phyloP scores from a whole-genome alignment of 1,139 yeast species.

The Magnusiomyces ingens region DNA sequence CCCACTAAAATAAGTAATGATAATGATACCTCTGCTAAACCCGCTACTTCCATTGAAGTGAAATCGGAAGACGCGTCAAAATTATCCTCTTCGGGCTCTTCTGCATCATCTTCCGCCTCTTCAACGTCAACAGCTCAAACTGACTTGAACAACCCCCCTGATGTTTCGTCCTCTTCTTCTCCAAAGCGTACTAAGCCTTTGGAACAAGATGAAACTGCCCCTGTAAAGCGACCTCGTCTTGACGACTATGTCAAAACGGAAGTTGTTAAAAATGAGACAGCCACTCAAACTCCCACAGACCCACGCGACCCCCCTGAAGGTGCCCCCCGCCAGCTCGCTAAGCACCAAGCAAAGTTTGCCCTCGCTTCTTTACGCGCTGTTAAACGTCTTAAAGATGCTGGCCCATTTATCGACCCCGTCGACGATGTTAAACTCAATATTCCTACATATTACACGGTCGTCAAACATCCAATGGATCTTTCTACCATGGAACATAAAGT shows the following conservation, averaged over 20 bases:
- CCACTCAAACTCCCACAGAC: constrained; percentile 3
- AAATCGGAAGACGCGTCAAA: neutral
- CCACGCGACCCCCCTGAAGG: constrained; percentile 23
- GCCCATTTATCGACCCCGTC: constrained; percentile 84
- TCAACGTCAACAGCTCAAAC: neutral
- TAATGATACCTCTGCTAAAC: neutral
- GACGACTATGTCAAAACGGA: neutral
- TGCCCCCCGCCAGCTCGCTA: constrained; percentile 56
- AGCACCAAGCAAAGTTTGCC: constrained; percentile 69
- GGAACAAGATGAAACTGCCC: neutral
- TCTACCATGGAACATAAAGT: constrained; percentile 84
- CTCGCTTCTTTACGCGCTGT: constrained; percentile 50
- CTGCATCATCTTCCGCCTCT: neutral
- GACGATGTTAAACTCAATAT: constrained; percentile 82
- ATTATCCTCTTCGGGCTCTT: too few species aligned
- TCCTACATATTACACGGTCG: constrained; percentile 80
- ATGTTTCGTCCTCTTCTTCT: neutral
- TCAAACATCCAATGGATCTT: constrained; percentile 88
- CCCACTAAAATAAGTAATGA: neutral
- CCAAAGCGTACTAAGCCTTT: neutral
- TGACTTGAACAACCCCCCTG: neutral
- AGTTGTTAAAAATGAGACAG: neutral
- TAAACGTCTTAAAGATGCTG: constrained; percentile 85
- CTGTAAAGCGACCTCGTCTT: neutral
- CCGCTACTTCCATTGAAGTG: neutral